Evolutionary conservation across 2,329 filamentous ascomycete species (phyloP).

Genomic region (Aspergillus unguis): DNA sequence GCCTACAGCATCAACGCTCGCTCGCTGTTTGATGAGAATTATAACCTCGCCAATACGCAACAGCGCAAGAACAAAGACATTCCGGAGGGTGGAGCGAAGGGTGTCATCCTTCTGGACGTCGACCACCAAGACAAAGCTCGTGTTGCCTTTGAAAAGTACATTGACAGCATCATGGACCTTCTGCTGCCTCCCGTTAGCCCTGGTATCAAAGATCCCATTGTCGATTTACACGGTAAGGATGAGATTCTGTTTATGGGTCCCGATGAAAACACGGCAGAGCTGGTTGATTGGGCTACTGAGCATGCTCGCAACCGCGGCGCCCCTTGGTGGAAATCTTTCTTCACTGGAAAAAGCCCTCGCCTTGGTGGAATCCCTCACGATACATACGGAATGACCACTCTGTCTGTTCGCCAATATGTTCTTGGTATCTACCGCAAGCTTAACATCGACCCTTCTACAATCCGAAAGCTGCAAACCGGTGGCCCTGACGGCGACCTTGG

Average conservation of each 20-base stretch:
- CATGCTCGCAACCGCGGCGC: constrained; percentile 84
- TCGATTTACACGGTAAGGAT: constrained; percentile 89
- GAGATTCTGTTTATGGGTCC: constrained; percentile 99
- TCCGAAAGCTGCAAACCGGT: constrained; percentile 95
- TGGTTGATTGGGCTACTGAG: constrained; percentile 98
- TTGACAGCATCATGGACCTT: constrained; percentile 95
- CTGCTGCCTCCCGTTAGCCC: constrained; percentile 84
- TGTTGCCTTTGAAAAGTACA: constrained; percentile 98
- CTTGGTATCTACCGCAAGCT: constrained; percentile 96
- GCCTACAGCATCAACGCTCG: constrained; percentile 95
- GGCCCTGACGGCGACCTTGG: constrained; percentile 95
- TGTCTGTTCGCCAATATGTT: constrained; percentile 94
- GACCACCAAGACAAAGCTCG: constrained; percentile 89
- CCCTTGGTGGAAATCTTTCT: constrained; percentile 99
- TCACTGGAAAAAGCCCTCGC: constrained; percentile 96
- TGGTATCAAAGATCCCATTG: constrained; percentile 97
- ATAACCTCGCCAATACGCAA: constrained; percentile 95
- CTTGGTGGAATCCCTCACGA: constrained; percentile 97
- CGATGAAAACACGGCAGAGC: constrained; percentile 95
- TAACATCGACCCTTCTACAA: constrained; percentile 76
- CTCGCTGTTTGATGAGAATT: constrained; percentile 97
- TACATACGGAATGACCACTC: constrained; percentile 92
- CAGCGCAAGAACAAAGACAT: constrained; percentile 99
- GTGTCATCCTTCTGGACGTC: constrained; percentile 89
- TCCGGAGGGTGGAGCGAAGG: constrained; percentile 95